Conservation (phyloP, 768 basidiomycete species). For the Tricholoma hemisulphureum region DNA sequence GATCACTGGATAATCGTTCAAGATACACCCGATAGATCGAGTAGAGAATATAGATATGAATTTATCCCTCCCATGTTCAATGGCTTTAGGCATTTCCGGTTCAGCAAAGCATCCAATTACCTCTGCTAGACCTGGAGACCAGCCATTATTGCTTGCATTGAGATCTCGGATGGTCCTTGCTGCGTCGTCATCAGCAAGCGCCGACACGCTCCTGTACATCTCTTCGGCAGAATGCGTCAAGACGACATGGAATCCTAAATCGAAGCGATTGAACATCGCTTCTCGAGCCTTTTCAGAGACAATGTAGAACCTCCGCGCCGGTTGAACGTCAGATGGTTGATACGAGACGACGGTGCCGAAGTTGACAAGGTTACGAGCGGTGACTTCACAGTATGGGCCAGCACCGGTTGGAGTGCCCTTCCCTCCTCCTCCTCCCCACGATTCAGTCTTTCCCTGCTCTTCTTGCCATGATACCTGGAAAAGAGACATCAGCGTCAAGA, state of each 20-base stretch:
- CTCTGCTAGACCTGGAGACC: slow-evolving; percentile 1
- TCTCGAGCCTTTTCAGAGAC: slow-evolving; percentile 1
- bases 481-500: not conserved
- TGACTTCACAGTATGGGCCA: slow-evolving; percentile 1
- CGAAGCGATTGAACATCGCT: slow-evolving; percentile 1
- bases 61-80: slow-evolving; percentile 1
- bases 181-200: not conserved
- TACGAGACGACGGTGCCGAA: not conserved
- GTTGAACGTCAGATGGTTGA: not conserved
- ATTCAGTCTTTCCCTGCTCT: not conserved
- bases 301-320: not conserved
- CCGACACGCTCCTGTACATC: not conserved
- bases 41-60: not conserved
- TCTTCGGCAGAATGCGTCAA: slow-evolving; percentile 1
- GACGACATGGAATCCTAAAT: not conserved
- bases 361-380: not conserved
- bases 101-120: not conserved
- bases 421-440: not conserved
- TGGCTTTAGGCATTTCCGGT: not conserved
- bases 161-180: not conserved
- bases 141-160: not conserved
- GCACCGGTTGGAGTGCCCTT: not conserved
- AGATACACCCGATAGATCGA: slow-evolving; percentile 1
- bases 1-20: not conserved
- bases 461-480: slow-evolving; percentile 1